Base-by-base conservation (phyloP, 1,139 yeast genomes). In the Candida sojae region DNA sequence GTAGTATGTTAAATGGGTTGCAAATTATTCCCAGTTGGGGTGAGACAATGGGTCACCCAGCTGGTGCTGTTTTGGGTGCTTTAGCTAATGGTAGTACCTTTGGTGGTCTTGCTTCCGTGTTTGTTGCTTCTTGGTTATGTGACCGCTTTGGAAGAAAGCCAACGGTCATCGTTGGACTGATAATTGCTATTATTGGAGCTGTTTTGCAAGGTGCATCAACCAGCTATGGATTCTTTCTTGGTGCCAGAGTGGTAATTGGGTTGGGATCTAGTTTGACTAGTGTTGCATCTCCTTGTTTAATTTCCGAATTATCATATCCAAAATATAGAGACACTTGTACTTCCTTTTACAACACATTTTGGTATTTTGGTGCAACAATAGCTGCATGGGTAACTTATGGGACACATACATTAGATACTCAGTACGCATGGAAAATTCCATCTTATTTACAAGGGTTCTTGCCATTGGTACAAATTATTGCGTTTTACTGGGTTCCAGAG, bases 331-430 rank as follows among this genome's bases (percentile, higher is more conserved):
- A 73, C 13, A 65, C 67, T 28, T 59, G 69, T 32, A 78, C 84
- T 25, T 66, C 79, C 26, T 61, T 71, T 42, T 80, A 73, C 60
- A 79, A 77, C 66, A 76, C 43, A 57, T 83, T 60, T 64, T 77
- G 80, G 77, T 70, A 62, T 73, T 56, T 79, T 42, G 86, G 86
- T 38, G 79, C 84, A 9, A 61, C 78, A 34, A 56, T 82, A 43
- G 84, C 85, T 7, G 79, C 86, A 1, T 73, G 82, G 78, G 70
- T 76, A 33, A 71, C 82, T 4, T 77, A 69, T 52, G 83, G 83
- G 43, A 71, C 81, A 13, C 66, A 71, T 50, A 57, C 60, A n/a
- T 53, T 72, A 10, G 45, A 54, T 31, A 43, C n/a, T 46, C 29
- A 62, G 68, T 53, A 57, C 48, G 60, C 73, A 11, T 77, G 82